Base-by-base conservation (phyloP, 2,329 filamentous ascomycete genomes). In the Dothistroma pini region DNA sequence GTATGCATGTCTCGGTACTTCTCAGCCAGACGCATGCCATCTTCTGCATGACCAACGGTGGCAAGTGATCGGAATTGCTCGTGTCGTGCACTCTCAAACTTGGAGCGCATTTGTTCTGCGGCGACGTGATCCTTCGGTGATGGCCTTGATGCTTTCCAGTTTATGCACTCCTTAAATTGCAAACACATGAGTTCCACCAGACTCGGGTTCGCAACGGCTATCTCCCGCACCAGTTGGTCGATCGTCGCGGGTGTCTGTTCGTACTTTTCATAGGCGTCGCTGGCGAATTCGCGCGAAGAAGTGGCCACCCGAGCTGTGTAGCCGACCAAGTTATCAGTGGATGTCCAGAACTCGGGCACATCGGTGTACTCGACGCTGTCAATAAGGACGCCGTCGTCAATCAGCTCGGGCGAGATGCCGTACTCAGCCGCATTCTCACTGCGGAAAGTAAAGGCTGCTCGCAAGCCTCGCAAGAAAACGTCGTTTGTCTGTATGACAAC, bases 321-420 rank as follows among this genome's bases (percentile, higher is more conserved):
- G 54, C 74, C 75, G 51, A 80, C 74, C 34, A 80, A 75, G 50
- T 76, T 77, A 58, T 76, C 71, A 0, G 84, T 86, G 16, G 90
- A 92, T 0, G 93, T 97, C 95, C 95, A 99, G 50, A 93, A 89
- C 62, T 90, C 87, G 0, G 89, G 85, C 9, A 97, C 80, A 11
- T 82, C 84, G 21, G 87, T 82, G 49, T 71, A 75, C 70, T 91
- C 93, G 50, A 85, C 84, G 16, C 82, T 78, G 22, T 74, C 71
- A 16, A 71, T 73, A 5, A 81, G 69, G 16, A 81, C 68, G 50
- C 79, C 78, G 52, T 80, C 76, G 10, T 70, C 65, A 34, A 95
- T 75, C 56, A 84, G 78, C 65, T 92, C 89, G 16, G 83, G 78
- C 19, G 83, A 81, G 4, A 97, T 81, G 1, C 91, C 91, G 72